Conservation (phyloP, 2,329 filamentous ascomycete species). For the Penicillium frequentans region DNA sequence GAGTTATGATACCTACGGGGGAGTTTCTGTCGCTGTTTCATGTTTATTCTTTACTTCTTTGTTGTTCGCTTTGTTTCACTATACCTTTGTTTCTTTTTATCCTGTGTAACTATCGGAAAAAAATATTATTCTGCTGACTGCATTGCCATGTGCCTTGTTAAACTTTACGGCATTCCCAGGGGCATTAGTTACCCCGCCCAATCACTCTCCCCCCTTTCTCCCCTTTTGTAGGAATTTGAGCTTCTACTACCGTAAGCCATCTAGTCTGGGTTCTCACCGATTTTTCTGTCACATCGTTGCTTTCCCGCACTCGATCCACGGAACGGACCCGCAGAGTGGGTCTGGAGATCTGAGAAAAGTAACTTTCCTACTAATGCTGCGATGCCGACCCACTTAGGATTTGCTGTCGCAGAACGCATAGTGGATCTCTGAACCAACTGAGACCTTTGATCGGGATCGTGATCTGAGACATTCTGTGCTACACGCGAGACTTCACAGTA, state of each 20-base stretch:
- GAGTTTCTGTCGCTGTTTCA: background rate
- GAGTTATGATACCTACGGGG: background rate
- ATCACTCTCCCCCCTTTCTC: background rate
- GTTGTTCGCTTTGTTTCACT: background rate
- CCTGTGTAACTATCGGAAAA: background rate
- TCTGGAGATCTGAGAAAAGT: background rate
- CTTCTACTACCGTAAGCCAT: background rate
- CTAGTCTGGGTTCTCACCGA: background rate
- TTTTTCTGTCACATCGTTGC: background rate
- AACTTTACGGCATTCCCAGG: background rate
- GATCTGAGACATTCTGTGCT: background rate
- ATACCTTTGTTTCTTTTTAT: background rate
- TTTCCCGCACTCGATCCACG: background rate
- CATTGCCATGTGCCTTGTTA: background rate
- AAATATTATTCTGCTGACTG: background rate
- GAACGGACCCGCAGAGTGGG: background rate
- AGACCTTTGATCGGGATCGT: too few species aligned
- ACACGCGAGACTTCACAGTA: background rate
- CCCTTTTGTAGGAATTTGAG: background rate
- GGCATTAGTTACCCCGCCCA: background rate
- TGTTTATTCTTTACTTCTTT: background rate
- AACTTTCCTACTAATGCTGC: too few species aligned
- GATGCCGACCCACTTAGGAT: too few species aligned
- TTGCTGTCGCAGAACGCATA: too few species aligned
- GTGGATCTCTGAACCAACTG: too few species aligned